phyloP scores from a whole-genome alignment of 2,329 filamentous ascomycete species.

The Pseudocercospora cruenta region DNA sequence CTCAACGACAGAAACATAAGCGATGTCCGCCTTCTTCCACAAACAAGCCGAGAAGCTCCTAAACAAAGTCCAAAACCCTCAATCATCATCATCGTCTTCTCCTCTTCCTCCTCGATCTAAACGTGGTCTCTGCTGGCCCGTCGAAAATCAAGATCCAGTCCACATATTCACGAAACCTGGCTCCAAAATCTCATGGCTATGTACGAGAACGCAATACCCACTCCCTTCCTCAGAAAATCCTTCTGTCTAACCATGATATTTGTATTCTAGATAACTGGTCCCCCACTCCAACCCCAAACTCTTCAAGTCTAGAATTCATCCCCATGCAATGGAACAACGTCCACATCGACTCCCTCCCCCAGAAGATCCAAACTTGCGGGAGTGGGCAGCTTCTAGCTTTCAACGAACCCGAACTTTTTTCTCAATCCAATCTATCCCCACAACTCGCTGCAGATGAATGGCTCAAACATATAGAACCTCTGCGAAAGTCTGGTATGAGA shows the following conservation, averaged over 20 bases:
- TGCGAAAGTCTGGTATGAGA: slow-evolving; percentile 31
- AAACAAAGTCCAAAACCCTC: neutral
- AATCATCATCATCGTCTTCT: neutral
- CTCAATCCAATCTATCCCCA: slow-evolving; percentile 37
- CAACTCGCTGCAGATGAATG: slow-evolving; percentile 34
- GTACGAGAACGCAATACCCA: no score
- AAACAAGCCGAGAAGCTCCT: slow-evolving; percentile 15
- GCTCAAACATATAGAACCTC: slow-evolving; percentile 35
- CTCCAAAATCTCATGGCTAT: slow-evolving; percentile 40
- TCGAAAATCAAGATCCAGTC: slow-evolving; percentile 36
- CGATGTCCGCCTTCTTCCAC: slow-evolving; percentile 17
- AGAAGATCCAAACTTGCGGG: slow-evolving; percentile 25
- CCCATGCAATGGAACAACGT: slow-evolving; percentile 42
- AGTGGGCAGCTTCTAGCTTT: slow-evolving; percentile 31
- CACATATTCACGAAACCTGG: slow-evolving; percentile 38
- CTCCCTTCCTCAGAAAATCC: no score
- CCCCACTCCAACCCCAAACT: slow-evolving; percentile 31
- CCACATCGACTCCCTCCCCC: slow-evolving; percentile 31
- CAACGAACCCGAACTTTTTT: slow-evolving; percentile 40
- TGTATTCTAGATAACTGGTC: slow-evolving; percentile 43
- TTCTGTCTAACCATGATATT: no score
- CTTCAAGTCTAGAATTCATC: slow-evolving; percentile 33
- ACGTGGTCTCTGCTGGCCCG: slow-evolving; percentile 40
- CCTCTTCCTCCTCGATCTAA: slow-evolving; percentile 24
- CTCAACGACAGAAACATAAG: neutral